phyloP scores from a whole-genome alignment of 495 filamentous ascomycete species.

The Zalerion maritima region DNA sequence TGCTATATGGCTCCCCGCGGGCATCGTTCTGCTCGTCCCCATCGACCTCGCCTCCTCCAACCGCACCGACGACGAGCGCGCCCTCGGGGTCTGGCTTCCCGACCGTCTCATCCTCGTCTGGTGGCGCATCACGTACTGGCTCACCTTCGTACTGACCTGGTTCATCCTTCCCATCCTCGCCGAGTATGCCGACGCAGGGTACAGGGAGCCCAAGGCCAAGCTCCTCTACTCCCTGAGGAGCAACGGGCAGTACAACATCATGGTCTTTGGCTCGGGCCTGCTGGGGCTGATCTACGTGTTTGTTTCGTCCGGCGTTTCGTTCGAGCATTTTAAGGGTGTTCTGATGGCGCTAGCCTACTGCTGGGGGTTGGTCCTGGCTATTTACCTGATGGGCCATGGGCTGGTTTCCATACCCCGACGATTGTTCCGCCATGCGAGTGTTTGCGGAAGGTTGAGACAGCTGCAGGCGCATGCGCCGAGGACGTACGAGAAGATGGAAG shows the following conservation, averaged over 20 bases:
- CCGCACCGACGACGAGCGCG: conserved; percentile 47
- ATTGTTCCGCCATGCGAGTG: conserved; percentile 60
- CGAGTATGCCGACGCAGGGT: conserved; percentile 86
- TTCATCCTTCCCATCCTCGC: conserved; percentile 84
- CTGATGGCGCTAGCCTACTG: conserved; percentile 90
- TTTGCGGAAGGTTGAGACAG: conserved; percentile 52
- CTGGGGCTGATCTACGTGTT: conserved; percentile 75
- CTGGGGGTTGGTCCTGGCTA: conserved; percentile 80
- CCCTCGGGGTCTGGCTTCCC: conserved; percentile 50
- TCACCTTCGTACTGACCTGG: conserved; percentile 92
- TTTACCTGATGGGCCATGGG: conserved; percentile 95
- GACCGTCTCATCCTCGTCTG: conserved; percentile 57
- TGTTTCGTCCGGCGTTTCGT: conserved; percentile 48
- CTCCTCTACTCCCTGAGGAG: conserved; percentile 68
- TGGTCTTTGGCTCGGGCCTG: conserved; percentile 53
- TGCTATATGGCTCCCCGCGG: conserved; percentile 78
- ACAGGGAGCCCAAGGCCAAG: conserved; percentile 68
- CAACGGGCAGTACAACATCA: conserved; percentile 78
- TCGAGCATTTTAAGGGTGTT: conserved; percentile 53
- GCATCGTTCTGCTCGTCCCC: conserved; percentile 86
- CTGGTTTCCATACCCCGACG: conserved; percentile 78
- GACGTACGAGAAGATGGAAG: conserved; percentile 74
- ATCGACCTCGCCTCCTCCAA: conserved; percentile 88
- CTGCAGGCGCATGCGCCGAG: conserved; percentile 68
- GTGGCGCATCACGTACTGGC: conserved; percentile 93